Base-by-base conservation (phyloP, 1,284 basidiomycete species). In the Leccinum subatratum region DNA sequence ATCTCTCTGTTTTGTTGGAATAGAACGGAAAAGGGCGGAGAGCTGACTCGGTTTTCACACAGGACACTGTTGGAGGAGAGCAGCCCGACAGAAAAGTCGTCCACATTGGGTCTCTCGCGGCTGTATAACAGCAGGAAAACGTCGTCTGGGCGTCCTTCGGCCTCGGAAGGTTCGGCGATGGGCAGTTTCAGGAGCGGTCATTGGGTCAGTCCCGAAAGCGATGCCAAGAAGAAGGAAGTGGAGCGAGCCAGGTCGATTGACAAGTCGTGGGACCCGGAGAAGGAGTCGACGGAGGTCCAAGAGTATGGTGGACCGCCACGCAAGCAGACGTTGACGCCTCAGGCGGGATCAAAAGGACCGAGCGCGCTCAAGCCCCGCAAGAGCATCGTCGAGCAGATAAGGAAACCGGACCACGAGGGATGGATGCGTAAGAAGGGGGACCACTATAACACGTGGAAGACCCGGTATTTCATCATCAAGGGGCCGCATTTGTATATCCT, bases 371-470 rank as follows among this genome's bases (percentile, higher is more conserved):
- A 87, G 74, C 81, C 84, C 54, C 90, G 89, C 0, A 82, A 84
- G 78, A 91, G 84, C 70, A 91, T 96, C 48, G 77, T 96, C 61
- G 88, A 93, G 68, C 92, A 95, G 79, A 95, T 98, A 69, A 95
- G 95, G 16, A 85, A 85, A 54, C 88, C 94, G 16, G 95, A 98
- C 79, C 88, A 93, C 76, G 82, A 85, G 28, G 95, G 97, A 9
- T 98, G 94, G 91, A 91, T 99, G 88, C 86, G 92, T 77, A 99
- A 99, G 85, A 94, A 90, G 79, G 93, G 94, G 20, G 96, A 98
- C 65, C 83, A 91, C 67, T 98, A 98, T 79, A 95, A 94, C 74
- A 85, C 85, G 16, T 99, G 96, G 97, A 98, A 98, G 81, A 77
- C 85, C 72, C 83, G 96, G 61, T 99, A 93, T 80, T 93, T 97